Conservation (phyloP, 768 basidiomycete genomes). For the Cyathus striatus region DNA sequence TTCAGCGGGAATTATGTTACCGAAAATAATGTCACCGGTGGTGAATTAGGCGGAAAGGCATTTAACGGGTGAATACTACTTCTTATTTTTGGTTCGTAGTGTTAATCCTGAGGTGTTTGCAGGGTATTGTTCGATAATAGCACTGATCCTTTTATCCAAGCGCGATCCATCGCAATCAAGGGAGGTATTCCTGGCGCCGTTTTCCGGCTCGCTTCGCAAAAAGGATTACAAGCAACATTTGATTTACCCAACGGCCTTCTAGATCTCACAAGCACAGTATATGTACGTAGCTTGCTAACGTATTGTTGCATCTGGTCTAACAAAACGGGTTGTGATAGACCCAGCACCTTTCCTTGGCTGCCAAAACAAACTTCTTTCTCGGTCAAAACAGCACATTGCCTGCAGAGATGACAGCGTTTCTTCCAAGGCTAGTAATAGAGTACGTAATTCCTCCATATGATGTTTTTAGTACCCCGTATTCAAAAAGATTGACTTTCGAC, state of each 20-base stretch:
- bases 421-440: conserved; percentile 55
- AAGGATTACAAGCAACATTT: conserved; percentile 41
- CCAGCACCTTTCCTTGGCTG: conserved; percentile 51
- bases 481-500: background rate
- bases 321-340: conserved; percentile 25
- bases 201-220: conserved; percentile 43
- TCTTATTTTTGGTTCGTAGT: background rate
- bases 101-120: background rate
- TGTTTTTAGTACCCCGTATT: background rate
- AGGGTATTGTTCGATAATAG: conserved; percentile 40
- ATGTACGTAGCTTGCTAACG: conserved; percentile 44
- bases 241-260: conserved; percentile 45
- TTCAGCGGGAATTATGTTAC: conserved; percentile 18
- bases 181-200: conserved; percentile 60
- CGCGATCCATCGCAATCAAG: conserved; percentile 42
- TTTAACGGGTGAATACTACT: conserved; percentile 50
- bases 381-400: conserved; percentile 27
- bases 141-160: conserved; percentile 40
- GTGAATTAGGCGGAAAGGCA: conserved; percentile 35
- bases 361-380: conserved; percentile 58
- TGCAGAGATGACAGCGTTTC: conserved; percentile 32
- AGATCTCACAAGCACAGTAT: conserved; percentile 42
- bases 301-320: background rate
- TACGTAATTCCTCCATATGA: conserved; percentile 27
- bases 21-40: conserved; percentile 49